Evolutionary conservation across 352 stramenopile species (phyloP), one percentile per base, ranked within the genome.

Genomic region (Globisporangium takayamanum): DNA sequence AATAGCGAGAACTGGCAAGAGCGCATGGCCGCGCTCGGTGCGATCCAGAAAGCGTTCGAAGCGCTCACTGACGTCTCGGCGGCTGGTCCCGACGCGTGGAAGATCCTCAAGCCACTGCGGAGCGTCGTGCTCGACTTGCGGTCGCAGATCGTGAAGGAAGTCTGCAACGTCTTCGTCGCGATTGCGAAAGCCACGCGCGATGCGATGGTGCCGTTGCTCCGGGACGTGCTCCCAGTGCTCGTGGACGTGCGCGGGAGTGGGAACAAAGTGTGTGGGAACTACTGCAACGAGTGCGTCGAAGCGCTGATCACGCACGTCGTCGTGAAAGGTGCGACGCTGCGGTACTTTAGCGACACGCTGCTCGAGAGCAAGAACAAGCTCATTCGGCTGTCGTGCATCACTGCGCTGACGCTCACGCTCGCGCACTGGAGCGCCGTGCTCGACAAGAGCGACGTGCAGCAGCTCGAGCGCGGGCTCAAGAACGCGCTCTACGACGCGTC

Each of bases 101-200:
- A 84, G 57, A 68, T 70, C 25, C 70, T 94, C 57, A 81, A 85
- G 63, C 82, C 82, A 22, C 72, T 94, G 18, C 89, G 88, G 52
- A 45, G 46, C 25, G 80, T 91, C 68, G 68, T 94, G 53, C 78
- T 89, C 57, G 84, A 94, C 53, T 60, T 94, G 55, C 76, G 84
- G 37, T 94, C 84, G 20, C 84, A 94, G 64, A 89, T 94, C 58
- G 84, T 94, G 60, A 94, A 94, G 60, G 84, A 92, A 50, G 82
- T 89, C 16, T 94, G 84, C 53, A 55, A 60, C 2, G 53, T 89
- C 55, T 69, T 94, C 14, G 71, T 73, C 22, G 72, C 67, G 55
- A 79, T 94, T 22, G 84, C 82, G 37, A 70, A 60, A 28, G 72
- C 74, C n/a, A 88, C 82, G n/a, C 60, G 73, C 26, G 84, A 92